Evolutionary conservation across 2,329 filamentous ascomycete genomes (phyloP).

Genomic region (Fusarium xylarioides): DNA sequence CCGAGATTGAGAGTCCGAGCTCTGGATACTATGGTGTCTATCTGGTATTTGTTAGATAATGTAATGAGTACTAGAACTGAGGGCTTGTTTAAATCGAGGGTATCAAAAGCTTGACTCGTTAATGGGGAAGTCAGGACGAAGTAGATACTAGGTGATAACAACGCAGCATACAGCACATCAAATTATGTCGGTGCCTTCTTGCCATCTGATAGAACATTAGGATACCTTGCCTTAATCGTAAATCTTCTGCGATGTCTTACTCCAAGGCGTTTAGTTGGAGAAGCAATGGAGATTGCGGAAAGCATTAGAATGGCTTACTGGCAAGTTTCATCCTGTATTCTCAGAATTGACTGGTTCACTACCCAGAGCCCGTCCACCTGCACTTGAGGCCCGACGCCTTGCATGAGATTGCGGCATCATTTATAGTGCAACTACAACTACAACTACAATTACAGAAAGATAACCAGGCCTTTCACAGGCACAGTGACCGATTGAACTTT

Average conservation of each 20-base stretch:
- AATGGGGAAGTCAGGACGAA: accelerated
- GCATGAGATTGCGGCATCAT: not conserved
- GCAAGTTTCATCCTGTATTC: accelerated
- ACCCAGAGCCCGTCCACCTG: no score
- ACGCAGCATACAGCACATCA: no score
- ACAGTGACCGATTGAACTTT: accelerated
- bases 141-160: no score
- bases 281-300: no score
- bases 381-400: not conserved
- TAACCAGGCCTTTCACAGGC: accelerated
- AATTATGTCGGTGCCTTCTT: accelerated
- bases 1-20: accelerated
- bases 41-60: accelerated
- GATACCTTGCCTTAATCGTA: no score
- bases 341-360: accelerated
- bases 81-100: not conserved
- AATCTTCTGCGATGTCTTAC: no score
- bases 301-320: not conserved
- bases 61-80: accelerated
- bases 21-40: accelerated
- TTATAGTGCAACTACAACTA: accelerated
- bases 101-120: no score
- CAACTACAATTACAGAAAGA: accelerated
- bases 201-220: accelerated
- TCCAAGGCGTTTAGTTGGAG: no score